These are phyloP conservation scores for Nelumbo lutea DNA, from an alignment of 164 flowering plant genomes.

Conservation along the genomic window DNA sequence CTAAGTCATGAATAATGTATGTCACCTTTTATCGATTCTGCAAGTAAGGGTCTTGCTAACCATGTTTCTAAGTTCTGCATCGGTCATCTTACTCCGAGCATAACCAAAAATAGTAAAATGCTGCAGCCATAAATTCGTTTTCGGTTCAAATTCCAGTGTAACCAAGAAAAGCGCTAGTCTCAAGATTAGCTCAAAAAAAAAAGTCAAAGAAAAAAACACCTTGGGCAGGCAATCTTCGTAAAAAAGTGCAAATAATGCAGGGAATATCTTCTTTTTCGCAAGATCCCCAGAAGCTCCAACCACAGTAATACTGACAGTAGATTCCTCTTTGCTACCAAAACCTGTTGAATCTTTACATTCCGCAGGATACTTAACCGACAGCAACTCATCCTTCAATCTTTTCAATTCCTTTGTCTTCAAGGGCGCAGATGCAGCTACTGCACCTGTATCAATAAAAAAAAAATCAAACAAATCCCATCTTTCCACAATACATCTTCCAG, in stretches of 20 bases:
- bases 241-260: constrained; percentile 88
- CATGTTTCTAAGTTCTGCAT: constrained; percentile 81
- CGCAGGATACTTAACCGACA: constrained; percentile 29
- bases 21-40: constrained; percentile 85
- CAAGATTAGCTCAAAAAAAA: neutral
- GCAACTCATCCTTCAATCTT: constrained; percentile 33
- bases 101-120: constrained; percentile 86
- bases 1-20: neutral
- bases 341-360: constrained; percentile 21
- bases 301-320: constrained; percentile 77
- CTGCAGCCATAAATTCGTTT: constrained; percentile 31
- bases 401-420: constrained; percentile 28
- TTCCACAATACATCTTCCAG: neutral
- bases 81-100: constrained; percentile 96
- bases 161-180: too few relatives aligned
- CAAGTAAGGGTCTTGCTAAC: constrained; percentile 91
- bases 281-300: constrained; percentile 99
- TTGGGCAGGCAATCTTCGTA: constrained; percentile 78
- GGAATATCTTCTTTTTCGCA: constrained; percentile 95
- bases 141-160: too few relatives aligned
- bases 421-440: constrained; percentile 32
- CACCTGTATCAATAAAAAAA: constrained; percentile 27
- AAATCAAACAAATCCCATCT: neutral
- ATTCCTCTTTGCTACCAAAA: constrained; percentile 28
- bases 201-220: constrained; percentile 27